A percentile compares a stretch with the other conserved stretches of the same genome.
These are phyloP conservation scores for Carpinus fangiana DNA, from an alignment of 306 rosid genomes.

Conservation along the genomic window DNA sequence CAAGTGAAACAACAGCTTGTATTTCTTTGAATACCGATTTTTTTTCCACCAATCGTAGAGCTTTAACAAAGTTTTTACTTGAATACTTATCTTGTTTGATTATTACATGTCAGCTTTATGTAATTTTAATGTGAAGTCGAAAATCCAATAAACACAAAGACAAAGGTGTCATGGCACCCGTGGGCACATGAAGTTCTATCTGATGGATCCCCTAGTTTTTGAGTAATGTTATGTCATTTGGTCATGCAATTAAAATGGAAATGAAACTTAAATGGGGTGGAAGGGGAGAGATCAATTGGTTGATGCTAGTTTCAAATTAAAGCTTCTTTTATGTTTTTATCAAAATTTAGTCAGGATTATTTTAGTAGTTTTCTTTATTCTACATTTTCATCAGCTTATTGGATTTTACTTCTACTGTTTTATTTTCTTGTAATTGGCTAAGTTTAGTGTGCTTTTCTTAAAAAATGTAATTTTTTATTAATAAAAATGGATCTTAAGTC, in stretches of 20 bases:
- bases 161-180: background rate
- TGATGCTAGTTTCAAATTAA: background rate
- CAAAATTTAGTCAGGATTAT: background rate
- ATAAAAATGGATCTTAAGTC: background rate
- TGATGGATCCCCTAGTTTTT: background rate
- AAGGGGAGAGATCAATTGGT: background rate
- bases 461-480: background rate
- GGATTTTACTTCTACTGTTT: background rate
- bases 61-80: background rate
- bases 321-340: background rate
- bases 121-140: background rate
- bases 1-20: background rate
- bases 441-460: background rate
- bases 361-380: no score
- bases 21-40: background rate
- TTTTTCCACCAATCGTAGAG: background rate
- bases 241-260: background rate
- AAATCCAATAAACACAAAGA: background rate
- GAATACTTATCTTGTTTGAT: background rate
- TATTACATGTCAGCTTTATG: background rate
- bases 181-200: background rate
- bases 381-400: background rate
- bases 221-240: background rate
- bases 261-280: background rate
- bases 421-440: no score